Evolutionary conservation across 2,329 filamentous ascomycete genomes (phyloP).

Genomic region (Chaetoscypha palmicola): DNA sequence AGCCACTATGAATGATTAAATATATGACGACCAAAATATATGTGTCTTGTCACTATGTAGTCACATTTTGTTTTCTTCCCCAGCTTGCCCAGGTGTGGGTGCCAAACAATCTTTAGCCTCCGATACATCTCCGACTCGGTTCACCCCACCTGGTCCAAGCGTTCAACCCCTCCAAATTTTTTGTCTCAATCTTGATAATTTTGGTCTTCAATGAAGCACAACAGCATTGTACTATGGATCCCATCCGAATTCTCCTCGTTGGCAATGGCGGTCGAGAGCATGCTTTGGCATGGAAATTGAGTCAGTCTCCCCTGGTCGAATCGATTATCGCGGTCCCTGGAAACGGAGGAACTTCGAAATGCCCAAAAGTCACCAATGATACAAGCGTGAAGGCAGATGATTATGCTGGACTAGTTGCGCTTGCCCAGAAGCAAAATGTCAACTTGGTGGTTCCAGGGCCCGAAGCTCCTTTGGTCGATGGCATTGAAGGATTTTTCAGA

Average conservation of each 20-base stretch:
- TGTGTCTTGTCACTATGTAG: too few relatives aligned
- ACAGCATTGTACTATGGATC: slow-evolving; percentile 14
- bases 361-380: slow-evolving; percentile 68
- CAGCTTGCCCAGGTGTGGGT: too few relatives aligned
- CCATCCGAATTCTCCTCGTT: slow-evolving; percentile 66
- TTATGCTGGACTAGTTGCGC: slow-evolving; percentile 66
- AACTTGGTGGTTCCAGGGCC: slow-evolving; percentile 86
- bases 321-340: slow-evolving; percentile 67
- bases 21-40: too few relatives aligned
- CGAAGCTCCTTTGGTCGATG: slow-evolving; percentile 88
- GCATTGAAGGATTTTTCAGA: slow-evolving; percentile 78
- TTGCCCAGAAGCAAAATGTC: slow-evolving; percentile 65
- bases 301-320: slow-evolving; percentile 71
- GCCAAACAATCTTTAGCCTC: not conserved
- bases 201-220: not conserved
- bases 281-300: slow-evolving; percentile 88
- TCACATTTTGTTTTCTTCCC: too few relatives aligned
- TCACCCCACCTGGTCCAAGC: not conserved
- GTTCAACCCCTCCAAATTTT: slow-evolving; percentile 2
- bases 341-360: slow-evolving; percentile 76
- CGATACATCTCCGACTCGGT: not conserved
- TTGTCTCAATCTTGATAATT: slow-evolving; percentile 3
- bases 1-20: too few relatives aligned
- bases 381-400: slow-evolving; percentile 60
- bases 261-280: slow-evolving; percentile 94